Evolutionary conservation across 1,139 yeast genomes (phyloP), one percentile per base, ranked within the genome.

Genomic region (Ogataea hybrid): DNA sequence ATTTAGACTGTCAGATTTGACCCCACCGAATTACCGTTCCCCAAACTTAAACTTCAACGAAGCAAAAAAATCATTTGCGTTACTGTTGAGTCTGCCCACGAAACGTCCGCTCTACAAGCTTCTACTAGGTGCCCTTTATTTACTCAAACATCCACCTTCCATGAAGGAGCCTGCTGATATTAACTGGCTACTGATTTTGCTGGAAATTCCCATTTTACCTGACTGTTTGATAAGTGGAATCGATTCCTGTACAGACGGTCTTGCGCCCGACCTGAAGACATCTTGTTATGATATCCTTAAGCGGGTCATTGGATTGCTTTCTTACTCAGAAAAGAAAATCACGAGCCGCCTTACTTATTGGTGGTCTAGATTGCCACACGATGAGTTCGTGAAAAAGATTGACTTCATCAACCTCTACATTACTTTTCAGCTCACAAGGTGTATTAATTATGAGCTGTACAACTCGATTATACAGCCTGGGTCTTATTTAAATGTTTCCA

Each of bases 261-360:
- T 40, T 31, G 60, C 71, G 0, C 71, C 75, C 0, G 84, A 80
- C 51, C 70, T 83, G 10, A 73, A 73, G 47, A 62, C 75, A 0
- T 54, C 81, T 12, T 70, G 81, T 18, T 81, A 79, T 54, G 90
- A 85, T 39, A 69, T 88, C 3, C 58, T 81, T 18, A 84, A 83
- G 54, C 68, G 90, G 37, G 64, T 78, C 3, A 65, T 86, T 29
- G 95, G 95, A 0, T 66, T 83, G 5, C 53, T 87, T 37, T 71
- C 92, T 1, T 73, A 79, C 50, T 54, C 75, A 4, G 69, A 72
- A 25, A 59, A 71, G 3, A 53, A 64, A 0, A 57, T 66, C 10
- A 59, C 73, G 2, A 74, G 73, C 31, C 72, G 73, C 50, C 57
- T 84, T 27, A 69, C 79, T 2, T 71, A 75, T 47, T 83, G 88